A percentile compares a stretch with the other conserved stretches of the same genome.
Conservation (phyloP, 2,329 filamentous ascomycete species). For the Volutella citrinella region DNA sequence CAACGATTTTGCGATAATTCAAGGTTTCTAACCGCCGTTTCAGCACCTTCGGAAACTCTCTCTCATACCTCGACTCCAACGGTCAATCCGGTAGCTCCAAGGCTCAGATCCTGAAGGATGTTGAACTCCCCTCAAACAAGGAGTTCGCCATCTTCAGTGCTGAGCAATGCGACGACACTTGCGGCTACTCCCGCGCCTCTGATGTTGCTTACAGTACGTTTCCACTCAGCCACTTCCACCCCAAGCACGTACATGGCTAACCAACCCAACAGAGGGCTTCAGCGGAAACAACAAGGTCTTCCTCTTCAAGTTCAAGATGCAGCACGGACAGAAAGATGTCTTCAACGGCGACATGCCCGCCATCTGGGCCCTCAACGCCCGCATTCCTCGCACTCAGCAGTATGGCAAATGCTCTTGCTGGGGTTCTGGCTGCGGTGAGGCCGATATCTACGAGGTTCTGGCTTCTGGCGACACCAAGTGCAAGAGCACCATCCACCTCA, state of each 20-base stretch:
- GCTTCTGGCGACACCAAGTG: slow-evolving; percentile 60
- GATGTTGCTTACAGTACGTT: slow-evolving; percentile 44
- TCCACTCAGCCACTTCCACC: no score
- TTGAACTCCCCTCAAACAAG: slow-evolving; percentile 38
- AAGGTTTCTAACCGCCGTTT: slow-evolving; percentile 7
- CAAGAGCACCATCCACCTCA: slow-evolving; percentile 69
- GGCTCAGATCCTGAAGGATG: slow-evolving; percentile 38
- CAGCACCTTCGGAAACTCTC: slow-evolving; percentile 43
- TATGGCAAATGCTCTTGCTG: slow-evolving; percentile 74
- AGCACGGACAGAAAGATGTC: slow-evolving; percentile 50
- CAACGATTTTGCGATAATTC: not conserved
- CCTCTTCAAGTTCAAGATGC: slow-evolving; percentile 73
- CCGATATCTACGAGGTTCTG: slow-evolving; percentile 73
- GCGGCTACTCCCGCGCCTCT: slow-evolving; percentile 42
- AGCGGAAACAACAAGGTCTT: slow-evolving; percentile 68
- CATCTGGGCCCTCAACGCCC: slow-evolving; percentile 72
- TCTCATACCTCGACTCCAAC: slow-evolving; percentile 43
- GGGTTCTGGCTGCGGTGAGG: slow-evolving; percentile 66
- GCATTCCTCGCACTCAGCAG: slow-evolving; percentile 67
- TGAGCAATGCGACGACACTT: slow-evolving; percentile 39
- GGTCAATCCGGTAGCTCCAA: slow-evolving; percentile 36
- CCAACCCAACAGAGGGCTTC: slow-evolving; percentile 72
- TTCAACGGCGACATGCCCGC: slow-evolving; percentile 67
- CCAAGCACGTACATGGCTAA: no score
- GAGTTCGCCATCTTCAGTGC: slow-evolving; percentile 47